phyloP scores from a whole-genome alignment of 2,329 filamentous ascomycete genomes.

The Apiospora aurea region DNA sequence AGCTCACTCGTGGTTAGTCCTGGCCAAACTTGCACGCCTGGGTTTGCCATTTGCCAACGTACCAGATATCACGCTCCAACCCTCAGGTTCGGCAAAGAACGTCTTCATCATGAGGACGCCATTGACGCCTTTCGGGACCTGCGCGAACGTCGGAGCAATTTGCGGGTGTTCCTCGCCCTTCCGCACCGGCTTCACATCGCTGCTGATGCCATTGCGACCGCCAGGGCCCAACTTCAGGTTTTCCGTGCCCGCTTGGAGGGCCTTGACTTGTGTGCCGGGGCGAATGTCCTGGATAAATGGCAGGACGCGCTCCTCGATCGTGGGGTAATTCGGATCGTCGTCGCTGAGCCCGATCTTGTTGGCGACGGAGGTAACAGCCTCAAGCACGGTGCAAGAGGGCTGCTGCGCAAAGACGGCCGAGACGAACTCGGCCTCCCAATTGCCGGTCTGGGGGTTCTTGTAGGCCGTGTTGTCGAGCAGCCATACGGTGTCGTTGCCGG shows the following conservation, averaged over 20 bases:
- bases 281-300: constrained; percentile 82
- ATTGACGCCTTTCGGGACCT: constrained; percentile 58
- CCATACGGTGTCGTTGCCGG: constrained; percentile 79
- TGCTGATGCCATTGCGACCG: constrained; percentile 74
- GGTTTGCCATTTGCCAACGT: constrained; percentile 24
- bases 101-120: constrained; percentile 72
- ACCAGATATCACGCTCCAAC: constrained; percentile 85
- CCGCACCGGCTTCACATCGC: constrained; percentile 57
- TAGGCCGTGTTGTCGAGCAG: constrained; percentile 90
- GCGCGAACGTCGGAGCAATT: constrained; percentile 54
- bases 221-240: constrained; percentile 71
- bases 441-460: constrained; percentile 53
- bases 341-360: constrained; percentile 71
- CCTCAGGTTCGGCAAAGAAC: constrained; percentile 75
- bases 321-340: constrained; percentile 63
- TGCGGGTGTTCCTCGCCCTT: constrained; percentile 53
- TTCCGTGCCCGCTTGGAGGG: constrained; percentile 59
- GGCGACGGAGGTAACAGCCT: constrained; percentile 74
- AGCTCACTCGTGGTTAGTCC: neutral
- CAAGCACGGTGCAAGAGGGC: constrained; percentile 70
- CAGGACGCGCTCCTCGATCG: constrained; percentile 71
- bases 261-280: constrained; percentile 71
- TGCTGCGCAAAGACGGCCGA: constrained; percentile 81
- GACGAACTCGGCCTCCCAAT: constrained; percentile 85
- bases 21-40: neutral